Base-by-base conservation (phyloP, 805 yeast genomes). In the Blastobotrys robertii region DNA sequence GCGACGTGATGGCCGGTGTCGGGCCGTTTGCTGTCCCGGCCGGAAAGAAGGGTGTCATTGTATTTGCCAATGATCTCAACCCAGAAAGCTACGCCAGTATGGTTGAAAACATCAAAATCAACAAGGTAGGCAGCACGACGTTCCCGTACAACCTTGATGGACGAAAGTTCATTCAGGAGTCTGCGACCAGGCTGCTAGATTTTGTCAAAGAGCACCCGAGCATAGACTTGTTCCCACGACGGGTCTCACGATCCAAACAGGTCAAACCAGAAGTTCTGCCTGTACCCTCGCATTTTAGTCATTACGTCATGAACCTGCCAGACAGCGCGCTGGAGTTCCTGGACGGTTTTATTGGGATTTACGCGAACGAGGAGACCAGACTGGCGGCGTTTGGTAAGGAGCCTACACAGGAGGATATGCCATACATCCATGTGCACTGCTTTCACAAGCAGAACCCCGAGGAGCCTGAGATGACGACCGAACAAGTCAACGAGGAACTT, bases 11-110 rank as follows among this genome's bases (percentile, higher is more conserved):
- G 77, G 97, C 96, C 1, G 99, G 99, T 38, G 97, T 92, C 1
- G 99, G 99, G 0, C 99, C 99, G 3, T 92, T 94, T 67, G 90
- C 94, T 1, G 77, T 92, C 1, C 99, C 99, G 0, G 95, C 97
- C 0, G 97, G 88, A 10, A 86, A 82, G 60, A 84, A 81, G 48
- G 73, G 74, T 11, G 82, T 79, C 8, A 59, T 88, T 41, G 94
- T 85, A 0, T 68, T 92, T 52, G 96, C 97, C 8, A 92, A 88
- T 59, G 99, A 92, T 60, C 68, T 92, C 59, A 92, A 92, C 56
- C 97, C 97, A 0, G 84, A 81, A 46, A 80, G 94, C 45, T 84
- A 66, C 62, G 75, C 76, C 50, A 81, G 83, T 55, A 70, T 92
- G 65, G 59, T 65, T 32, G 71, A 72, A 28, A 92, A 92, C 53